Base-by-base conservation (phyloP, 306 rosid species). In the Canavalia ensiformis region DNA sequence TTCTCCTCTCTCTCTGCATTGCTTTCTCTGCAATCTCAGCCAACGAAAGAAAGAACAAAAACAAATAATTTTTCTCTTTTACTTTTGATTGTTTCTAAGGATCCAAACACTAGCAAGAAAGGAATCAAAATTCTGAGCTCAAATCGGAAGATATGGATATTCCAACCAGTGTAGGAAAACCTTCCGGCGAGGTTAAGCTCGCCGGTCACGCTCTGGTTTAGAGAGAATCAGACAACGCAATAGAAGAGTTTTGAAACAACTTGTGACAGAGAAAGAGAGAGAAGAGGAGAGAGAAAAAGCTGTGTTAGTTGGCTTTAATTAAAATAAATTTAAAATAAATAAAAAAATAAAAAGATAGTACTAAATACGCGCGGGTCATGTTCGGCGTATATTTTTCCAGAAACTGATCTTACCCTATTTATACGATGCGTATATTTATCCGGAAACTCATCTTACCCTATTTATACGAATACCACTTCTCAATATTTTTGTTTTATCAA, bases 151-250 rank as follows among this genome's bases (percentile, higher is more conserved):
- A 70, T 6, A 45, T 35, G 28, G 1, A 50, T 73, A 78, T 57
- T 72, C 82, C 68, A 84, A 45, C 80, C 7, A 73, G 44, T 42
- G 25, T 7, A 46, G 79, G 78, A 72, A 78, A 71, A 57, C 41
- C 45, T 68, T 56, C 86, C 90, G 89, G 90, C 90, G 87, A 84
- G 85, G 39, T 72, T 71, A 56, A 41, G 64, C 70, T 83, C 92
- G 92, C 90, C 91, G 87, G 91, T 82, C 63, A 65, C 79, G 73
- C 74, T 51, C 41, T 46, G 52, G 76, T 79, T 51, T 46, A 77
- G 81, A 82, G 76, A 83, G 84, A 77, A 81, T 30, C 75, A 85
- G 83, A 82, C 70, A 79, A 68, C 37, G 33, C 51, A 85, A 35
- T 45, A 67, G 74, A 37, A 62, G 77, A 67, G 87, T 78, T 65